Base-by-base conservation (phyloP, 176 grass and related monocot species). In the Elymus sibiricus region DNA sequence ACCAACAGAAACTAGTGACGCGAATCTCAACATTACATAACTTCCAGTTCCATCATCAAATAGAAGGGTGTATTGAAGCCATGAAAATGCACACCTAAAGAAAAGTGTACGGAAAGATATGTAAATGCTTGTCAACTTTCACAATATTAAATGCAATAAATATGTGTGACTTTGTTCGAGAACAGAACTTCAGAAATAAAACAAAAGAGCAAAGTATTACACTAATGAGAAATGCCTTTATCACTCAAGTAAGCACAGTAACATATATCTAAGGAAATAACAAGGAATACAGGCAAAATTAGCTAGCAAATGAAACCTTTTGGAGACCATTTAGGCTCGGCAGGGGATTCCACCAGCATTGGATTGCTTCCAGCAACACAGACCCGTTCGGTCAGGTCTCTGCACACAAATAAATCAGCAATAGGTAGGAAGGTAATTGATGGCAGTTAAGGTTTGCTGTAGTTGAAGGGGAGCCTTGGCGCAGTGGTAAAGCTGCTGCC, bases 301-400 rank as follows among this genome's bases (percentile, higher is more conserved):
- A 75, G 47, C 6, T 70, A 21, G 32, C 22, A 56, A 78, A 71
- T 70, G 39, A 49, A 55, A 98, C 95, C 95, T 83, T 92, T 91
- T 16, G 95, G 86, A 19, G 95, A 98, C 95, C 95, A 98, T 92
- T 95, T 98, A 87, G 95, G 95, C 47, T 98, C 95, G 17, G 87
- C 87, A 77, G 91, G 88, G 83, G 95, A 98, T 73, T 98, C 95
- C 44, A 94, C 86, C 29, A 94, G 9, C 76, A 82, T 63, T 17
- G 89, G 90, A 87, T 95, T 85, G 43, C 89, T 91, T 90, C 95
- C 93, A 81, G 93, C 86, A 89, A 98, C 79, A 84, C 95, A 87
- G 51, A 98, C 74, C 62, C 81, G 76, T 76, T 95, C 87, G 34
- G 67, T 74, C 88, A 98, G 78, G 78, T 98, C 93, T 94, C 95